Conservation (phyloP, 2,329 filamentous ascomycete genomes). For the Sarocladium brachiariae region DNA sequence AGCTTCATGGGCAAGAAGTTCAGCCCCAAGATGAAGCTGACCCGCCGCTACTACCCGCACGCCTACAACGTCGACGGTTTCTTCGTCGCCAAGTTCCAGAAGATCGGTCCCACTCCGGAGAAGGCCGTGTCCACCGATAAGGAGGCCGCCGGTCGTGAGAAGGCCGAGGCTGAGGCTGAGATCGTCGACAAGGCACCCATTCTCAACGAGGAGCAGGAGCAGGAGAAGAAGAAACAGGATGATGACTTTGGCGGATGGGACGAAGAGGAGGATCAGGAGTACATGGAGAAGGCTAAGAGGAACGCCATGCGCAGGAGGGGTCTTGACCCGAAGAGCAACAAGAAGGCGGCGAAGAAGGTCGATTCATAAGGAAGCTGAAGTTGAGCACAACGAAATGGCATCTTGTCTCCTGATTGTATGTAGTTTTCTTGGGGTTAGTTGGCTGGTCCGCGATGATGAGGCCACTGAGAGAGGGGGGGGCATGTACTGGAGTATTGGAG, state of each 20-base stretch:
- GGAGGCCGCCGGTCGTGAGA: slow-evolving; percentile 25
- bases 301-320: slow-evolving; percentile 69
- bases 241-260: slow-evolving; percentile 67
- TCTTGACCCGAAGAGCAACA: slow-evolving; percentile 58
- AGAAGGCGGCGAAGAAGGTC: slow-evolving; percentile 19
- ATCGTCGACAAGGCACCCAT: slow-evolving; percentile 66
- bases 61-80: slow-evolving; percentile 96
- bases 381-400: too few species aligned
- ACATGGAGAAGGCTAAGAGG: slow-evolving; percentile 66
- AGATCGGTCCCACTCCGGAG: slow-evolving; percentile 69
- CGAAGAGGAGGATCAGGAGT: slow-evolving; percentile 63
- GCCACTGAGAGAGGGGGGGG: too few species aligned
- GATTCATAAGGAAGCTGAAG: slow-evolving; percentile 14
- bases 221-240: slow-evolving; percentile 20
- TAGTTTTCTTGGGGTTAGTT: not conserved
- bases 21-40: slow-evolving; percentile 74
- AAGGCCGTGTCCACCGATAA: slow-evolving; percentile 25
- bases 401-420: not conserved
- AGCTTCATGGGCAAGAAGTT: slow-evolving; percentile 89
- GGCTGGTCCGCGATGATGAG: not conserved
- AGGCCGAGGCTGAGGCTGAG: slow-evolving; percentile 26
- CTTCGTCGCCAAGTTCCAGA: slow-evolving; percentile 97
- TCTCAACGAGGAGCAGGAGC: slow-evolving; percentile 38
- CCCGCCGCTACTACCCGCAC: slow-evolving; percentile 82
- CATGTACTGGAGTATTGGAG: slow-evolving; percentile 11